A percentile compares a stretch with the other conserved stretches of the same genome.
Conservation (phyloP, 768 basidiomycete species). For the Suillus variegatus region DNA sequence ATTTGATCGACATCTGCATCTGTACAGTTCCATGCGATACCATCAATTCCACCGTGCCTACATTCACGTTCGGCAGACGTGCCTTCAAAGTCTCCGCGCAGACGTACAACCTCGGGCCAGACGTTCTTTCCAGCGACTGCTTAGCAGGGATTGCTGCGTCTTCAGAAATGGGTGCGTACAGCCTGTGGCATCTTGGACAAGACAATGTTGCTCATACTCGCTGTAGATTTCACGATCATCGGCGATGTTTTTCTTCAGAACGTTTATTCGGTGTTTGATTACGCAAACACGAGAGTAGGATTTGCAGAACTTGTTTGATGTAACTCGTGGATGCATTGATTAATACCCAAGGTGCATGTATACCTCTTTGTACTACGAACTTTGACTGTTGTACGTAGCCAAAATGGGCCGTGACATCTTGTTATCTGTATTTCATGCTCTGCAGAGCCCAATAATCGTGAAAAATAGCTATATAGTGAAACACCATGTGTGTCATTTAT, state of each 20-base stretch:
- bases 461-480: too few relatives aligned
- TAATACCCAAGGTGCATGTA: not conserved
- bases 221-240: conserved; percentile 21
- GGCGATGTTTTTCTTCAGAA: conserved; percentile 30
- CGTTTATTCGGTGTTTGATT: conserved; percentile 30
- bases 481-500: too few relatives aligned
- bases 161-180: conserved; percentile 12
- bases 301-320: conserved; percentile 32
- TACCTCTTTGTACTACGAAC: not conserved
- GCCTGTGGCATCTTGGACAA: not conserved
- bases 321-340: not conserved
- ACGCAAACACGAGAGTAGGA: conserved; percentile 31
- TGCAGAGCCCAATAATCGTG: too few relatives aligned
- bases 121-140: conserved; percentile 25
- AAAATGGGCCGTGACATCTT: not conserved
- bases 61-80: conserved; percentile 36
- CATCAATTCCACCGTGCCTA: conserved; percentile 21
- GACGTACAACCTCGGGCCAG: conserved; percentile 42
- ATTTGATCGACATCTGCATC: not conserved
- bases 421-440: not conserved
- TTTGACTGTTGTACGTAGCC: not conserved
- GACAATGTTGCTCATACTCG: not conserved
- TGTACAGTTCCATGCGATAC: conserved; percentile 18
- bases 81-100: conserved; percentile 32
- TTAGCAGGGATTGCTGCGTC: conserved; percentile 28